Evolutionary conservation across 768 basidiomycete genomes (phyloP), one percentile per base, ranked within the genome.

Genomic region (Tulasnella sp.): DNA sequence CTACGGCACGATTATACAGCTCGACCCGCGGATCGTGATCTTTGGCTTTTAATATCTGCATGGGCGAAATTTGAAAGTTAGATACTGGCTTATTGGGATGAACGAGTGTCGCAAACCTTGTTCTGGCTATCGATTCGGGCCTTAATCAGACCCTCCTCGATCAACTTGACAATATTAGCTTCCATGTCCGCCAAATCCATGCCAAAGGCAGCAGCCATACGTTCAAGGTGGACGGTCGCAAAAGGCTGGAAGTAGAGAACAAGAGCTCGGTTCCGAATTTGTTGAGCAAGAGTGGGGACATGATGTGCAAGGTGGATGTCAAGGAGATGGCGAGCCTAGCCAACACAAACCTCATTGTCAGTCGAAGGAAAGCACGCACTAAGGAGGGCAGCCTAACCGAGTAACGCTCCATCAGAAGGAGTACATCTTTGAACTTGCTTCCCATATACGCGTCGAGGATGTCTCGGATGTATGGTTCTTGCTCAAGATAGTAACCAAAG

Each of bases 161-260:
- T 95, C 46, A 98, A 87, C 29, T 84, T 83, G 20, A 96, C 92
- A 29, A 98, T 90, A 78, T 92, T 89, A 48, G 85, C 84, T 83
- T 94, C 91, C 40, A 94, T 89, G 79, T 91, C 89, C 3, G 90
- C 89, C 9, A 93, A 84, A 0, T 87, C 86, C 90, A 93, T 92
- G 3, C 95, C 96, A 82, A 98, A 97, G 13, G 95, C 94, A 2
- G 85, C 83, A 48, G 92, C 91, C 94, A 98, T 96, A 46, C 92
- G 88, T 61, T 91, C 90, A 39, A 98, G 88, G 61, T 90, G 88
- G 83, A 98, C 94, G 11, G 93, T 90, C 37, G 92, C 88, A 84
- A 96, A 99, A 0, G 96, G 96, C 81, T 91, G 89, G 86, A 98
- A 95, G 85, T 96, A 98, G 71, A 95, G 88, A n/a, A 89, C 86